Evolutionary conservation across 495 filamentous ascomycete species (phyloP).

Genomic region (Aspergillus olivimuriae): DNA sequence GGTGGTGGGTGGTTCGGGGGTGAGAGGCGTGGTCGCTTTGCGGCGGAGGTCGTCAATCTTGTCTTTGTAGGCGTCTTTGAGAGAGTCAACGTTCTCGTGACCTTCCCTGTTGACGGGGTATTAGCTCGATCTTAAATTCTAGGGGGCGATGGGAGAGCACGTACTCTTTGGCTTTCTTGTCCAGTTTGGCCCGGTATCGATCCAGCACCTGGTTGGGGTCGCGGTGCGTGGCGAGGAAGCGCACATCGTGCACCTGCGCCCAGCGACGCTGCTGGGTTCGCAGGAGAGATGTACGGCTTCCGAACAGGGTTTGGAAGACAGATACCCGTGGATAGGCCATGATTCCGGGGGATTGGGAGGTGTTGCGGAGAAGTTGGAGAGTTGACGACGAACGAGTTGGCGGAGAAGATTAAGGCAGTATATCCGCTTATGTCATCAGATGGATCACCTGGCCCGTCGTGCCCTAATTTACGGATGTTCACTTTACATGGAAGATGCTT

Average conservation of each 20-base stretch:
- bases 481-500: no score
- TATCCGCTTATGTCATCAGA: constrained; percentile 5
- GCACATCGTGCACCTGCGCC: constrained; percentile 89
- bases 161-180: constrained; percentile 72
- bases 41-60: constrained; percentile 64
- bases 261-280: constrained; percentile 63
- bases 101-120: constrained; percentile 53
- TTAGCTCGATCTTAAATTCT: background rate
- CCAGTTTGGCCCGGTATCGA: constrained; percentile 82
- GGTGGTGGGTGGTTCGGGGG: constrained; percentile 43
- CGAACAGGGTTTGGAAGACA: constrained; percentile 24
- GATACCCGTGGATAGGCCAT: constrained; percentile 32
- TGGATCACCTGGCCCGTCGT: no score
- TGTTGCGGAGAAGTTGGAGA: background rate
- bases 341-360: constrained; percentile 3
- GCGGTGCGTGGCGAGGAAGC: constrained; percentile 70
- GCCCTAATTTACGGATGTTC: no score
- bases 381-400: constrained; percentile 1
- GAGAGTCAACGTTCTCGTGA: constrained; percentile 60
- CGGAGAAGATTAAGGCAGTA: background rate
- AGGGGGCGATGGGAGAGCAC: constrained; percentile 6
- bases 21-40: constrained; percentile 51
- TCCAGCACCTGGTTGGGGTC: constrained; percentile 61
- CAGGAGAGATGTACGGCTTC: constrained; percentile 22
- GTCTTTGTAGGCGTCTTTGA: constrained; percentile 77